Conservation (phyloP, 768 basidiomycete species). For the Collybiopsis confluens region DNA sequence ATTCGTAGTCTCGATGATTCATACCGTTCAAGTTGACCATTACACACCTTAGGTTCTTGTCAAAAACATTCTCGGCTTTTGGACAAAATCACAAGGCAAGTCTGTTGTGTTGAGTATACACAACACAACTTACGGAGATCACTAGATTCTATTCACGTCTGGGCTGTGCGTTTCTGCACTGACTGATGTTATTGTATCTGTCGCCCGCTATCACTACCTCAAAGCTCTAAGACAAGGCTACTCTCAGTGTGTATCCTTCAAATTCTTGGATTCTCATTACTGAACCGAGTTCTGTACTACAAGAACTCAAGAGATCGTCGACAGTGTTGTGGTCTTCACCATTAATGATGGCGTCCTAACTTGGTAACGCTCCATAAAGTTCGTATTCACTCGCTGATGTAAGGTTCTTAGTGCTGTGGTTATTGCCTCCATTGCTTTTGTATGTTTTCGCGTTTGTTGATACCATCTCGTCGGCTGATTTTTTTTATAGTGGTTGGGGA, state of each 20-base stretch:
- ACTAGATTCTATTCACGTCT: conserved; percentile 10
- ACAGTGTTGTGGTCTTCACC: conserved; percentile 11
- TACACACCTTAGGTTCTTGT: background rate
- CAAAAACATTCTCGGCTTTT: conserved; percentile 2
- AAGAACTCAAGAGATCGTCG: conserved; percentile 12
- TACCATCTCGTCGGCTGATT: background rate
- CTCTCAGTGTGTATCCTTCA: conserved; percentile 3
- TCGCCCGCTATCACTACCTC: conserved; percentile 10
- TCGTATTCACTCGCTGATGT: background rate
- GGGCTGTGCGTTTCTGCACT: conserved; percentile 11
- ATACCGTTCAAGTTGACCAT: no score
- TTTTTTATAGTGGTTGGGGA: conserved; percentile 9
- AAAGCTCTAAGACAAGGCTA: conserved; percentile 10
- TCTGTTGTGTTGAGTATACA: background rate
- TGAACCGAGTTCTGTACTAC: no score
- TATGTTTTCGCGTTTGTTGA: background rate
- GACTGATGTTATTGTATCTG: conserved; percentile 11
- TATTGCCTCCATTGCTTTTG: conserved; percentile 8
- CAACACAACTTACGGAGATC: background rate
- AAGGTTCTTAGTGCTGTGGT: conserved; percentile 8
- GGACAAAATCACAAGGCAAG: background rate
- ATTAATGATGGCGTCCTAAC: conserved; percentile 11
- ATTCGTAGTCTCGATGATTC: no score
- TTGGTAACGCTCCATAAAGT: background rate
- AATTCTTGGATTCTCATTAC: background rate